Evolutionary conservation across 768 basidiomycete genomes (phyloP), one percentile per base, ranked within the genome.

Genomic region (Gyrodon lividus): DNA sequence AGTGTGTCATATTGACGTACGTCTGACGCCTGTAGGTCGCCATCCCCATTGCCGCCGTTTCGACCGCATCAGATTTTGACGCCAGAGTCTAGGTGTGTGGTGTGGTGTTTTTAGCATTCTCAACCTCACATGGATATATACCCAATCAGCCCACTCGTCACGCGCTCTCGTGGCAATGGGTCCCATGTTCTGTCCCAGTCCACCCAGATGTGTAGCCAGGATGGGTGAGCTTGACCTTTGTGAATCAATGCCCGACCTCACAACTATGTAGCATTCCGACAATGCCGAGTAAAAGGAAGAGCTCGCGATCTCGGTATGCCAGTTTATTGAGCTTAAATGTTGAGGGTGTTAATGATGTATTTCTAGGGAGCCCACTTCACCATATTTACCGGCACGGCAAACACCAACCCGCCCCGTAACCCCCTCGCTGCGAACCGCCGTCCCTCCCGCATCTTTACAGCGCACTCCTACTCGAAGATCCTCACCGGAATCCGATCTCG

Each of bases 41-140:
- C 54, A 20, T 59, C 64, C 24, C 50, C 62, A 14, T 53, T 54
- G n/a, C 46, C 51, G 30, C 46, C 57, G 10, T 49, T 59, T 43
- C 66, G 61, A 39, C 28, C 52, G 20, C 51, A 56, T 43, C 45
- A 53, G 2, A 67, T 69, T n/a, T 57, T 68, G 28, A 69, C 69
- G 6, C 67, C 67, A 20, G 67, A 69, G n/a, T 38, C 69, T 8
- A 69, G 67, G 67, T 70, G 48, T 44, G 57, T 24, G 13, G 16
- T 34, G 12, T 17, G 13, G 9, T 17, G 17, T 16, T 6, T 23
- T 33, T 19, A 23, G 16, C 22, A 16, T 20, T 46, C 14, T 23
- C 16, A 10, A 48, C 50, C 62, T 59, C 44, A 63, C 33, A 6
- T 20, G 13, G 39, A 33, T 26, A 28, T 43, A 41, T 38, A 43